Conservation (phyloP, 495 filamentous ascomycete genomes). For the Bombardia bombarda region DNA sequence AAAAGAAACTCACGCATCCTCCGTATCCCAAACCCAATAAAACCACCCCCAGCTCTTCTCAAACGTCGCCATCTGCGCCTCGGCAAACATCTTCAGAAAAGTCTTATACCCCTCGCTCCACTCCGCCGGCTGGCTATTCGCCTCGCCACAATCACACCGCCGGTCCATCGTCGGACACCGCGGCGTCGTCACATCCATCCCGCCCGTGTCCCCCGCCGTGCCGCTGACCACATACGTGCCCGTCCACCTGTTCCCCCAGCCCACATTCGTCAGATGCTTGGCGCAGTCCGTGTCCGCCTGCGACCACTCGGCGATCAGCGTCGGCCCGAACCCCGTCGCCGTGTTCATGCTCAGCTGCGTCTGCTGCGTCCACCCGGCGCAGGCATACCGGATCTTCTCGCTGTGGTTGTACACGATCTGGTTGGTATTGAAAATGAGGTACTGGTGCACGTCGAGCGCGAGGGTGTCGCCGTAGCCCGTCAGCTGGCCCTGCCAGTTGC, state of each 20-base stretch:
- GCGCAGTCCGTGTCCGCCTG: conserved; percentile 98
- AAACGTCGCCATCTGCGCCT: conserved; percentile 91
- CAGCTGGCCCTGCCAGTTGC: conserved; percentile 68
- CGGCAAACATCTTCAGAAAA: conserved; percentile 82
- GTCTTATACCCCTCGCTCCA: conserved; percentile 75
- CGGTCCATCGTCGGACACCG: conserved; percentile 59
- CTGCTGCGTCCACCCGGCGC: conserved; percentile 77
- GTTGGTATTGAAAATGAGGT: conserved; percentile 76
- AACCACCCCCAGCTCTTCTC: conserved; percentile 94
- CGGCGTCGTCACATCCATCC: conserved; percentile 49
- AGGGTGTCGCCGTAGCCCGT: conserved; percentile 46
- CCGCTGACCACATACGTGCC: conserved; percentile 60
- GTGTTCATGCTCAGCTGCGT: conserved; percentile 59
- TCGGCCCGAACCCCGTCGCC: conserved; percentile 82
- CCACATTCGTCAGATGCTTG: conserved; percentile 80
- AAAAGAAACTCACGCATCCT: conserved; percentile 25
- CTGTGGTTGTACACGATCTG: conserved; percentile 68
- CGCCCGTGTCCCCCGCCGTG: conserved; percentile 46
- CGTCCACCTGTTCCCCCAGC: conserved; percentile 82
- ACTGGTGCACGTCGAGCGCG: conserved; percentile 89
- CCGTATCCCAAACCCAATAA: conserved; percentile 80
- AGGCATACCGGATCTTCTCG: conserved; percentile 74
- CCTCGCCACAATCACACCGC: conserved; percentile 62
- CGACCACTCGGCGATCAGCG: conserved; percentile 95
- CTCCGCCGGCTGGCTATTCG: conserved; percentile 60